Conservation (phyloP, 225 moss, liverwort and hornwort species). For the Physcomitrellopsis africana region DNA sequence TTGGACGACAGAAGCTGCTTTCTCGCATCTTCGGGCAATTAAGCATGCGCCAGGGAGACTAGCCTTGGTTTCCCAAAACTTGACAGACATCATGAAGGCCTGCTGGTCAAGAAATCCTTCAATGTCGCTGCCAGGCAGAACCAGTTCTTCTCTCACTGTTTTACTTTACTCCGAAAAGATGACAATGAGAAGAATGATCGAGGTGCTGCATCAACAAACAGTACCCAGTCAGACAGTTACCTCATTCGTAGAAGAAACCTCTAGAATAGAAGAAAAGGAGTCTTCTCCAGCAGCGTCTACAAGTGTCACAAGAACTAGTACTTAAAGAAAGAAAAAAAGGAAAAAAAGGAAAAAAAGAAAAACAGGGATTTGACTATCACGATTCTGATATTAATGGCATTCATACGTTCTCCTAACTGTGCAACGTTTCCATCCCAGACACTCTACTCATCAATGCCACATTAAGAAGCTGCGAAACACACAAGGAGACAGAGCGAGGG, state of each 20-base stretch:
- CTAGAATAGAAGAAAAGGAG: neutral
- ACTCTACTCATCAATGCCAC: conserved; percentile 4
- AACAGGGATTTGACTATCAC: neutral
- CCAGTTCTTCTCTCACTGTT: conserved; percentile 32
- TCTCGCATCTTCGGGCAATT: conserved; percentile 29
- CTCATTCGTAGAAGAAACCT: neutral
- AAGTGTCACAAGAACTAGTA: neutral
- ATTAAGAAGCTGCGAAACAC: neutral
- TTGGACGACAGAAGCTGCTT: conserved; percentile 2
- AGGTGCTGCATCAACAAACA: conserved; percentile 66
- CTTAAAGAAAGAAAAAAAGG: neutral
- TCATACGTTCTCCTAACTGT: neutral
- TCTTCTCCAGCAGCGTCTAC: neutral
- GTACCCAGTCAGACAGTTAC: conserved; percentile 13
- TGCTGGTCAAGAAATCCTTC: conserved; percentile 28
- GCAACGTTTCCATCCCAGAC: neutral
- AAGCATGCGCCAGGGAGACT: conserved; percentile 19
- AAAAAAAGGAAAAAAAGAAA: neutral
- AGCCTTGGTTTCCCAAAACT: conserved; percentile 18
- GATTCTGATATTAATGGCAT: neutral
- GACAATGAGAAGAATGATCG: conserved; percentile 93
- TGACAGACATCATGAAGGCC: conserved; percentile 21
- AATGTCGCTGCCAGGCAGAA: conserved; percentile 24
- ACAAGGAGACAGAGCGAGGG: neutral
- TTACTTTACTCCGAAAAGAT: conserved; percentile 82